Base-by-base conservation (phyloP, 257 asterid genomes). In the Primulina tabacum region DNA sequence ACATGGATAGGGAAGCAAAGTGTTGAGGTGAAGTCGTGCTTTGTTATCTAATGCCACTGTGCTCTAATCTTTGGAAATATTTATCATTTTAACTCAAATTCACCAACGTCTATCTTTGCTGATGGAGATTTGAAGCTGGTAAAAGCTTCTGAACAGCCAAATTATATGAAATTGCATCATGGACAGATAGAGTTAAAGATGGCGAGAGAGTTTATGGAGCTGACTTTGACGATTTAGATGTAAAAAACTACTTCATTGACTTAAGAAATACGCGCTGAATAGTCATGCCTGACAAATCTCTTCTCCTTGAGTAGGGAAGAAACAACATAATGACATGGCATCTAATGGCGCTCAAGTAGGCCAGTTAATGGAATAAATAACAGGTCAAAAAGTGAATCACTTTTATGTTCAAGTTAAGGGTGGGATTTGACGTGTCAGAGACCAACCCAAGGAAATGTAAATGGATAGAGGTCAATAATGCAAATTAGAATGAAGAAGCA, bases 1-100 rank as follows among this genome's bases (percentile, higher is more conserved):
- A 95, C 99, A 30, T 95, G 99, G 99, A 79, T 92, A 34, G 99
- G 99, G 55, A 89, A 86, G 80, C 90, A 82, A 62, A 95, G 97
- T 80, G 80, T 88, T 57, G 89, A 88, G 97, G 99, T 94, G 75
- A 80, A 72, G 66, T 72, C 65, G 52, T 68, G 62, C 30, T 71
- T 21, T 72, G 62, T 64, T 40, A 71, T 71, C 53, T 70, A 18
- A 28, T 40, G 4, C 55, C 60, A 43, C 40, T 18, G 34, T 58
- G 7, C 17, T 37, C 65, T 43, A 17, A 29, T 60, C 65, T 40
- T 47, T 62, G 52, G 73, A 40, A 59, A 50, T 47, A 16, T 71
- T 61, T 70, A 24, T 72, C 26, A 28, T 34, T 37, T 35, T 35
- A 38, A n/a, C 14, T 33, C 47, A 16, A 34, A 20, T 59, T 59